Percentiles rank a stretch among this genome's conserved stretches.
Evolutionary conservation across 2,329 filamentous ascomycete genomes (phyloP).

Genomic region (Nigrospora sphaerica): DNA sequence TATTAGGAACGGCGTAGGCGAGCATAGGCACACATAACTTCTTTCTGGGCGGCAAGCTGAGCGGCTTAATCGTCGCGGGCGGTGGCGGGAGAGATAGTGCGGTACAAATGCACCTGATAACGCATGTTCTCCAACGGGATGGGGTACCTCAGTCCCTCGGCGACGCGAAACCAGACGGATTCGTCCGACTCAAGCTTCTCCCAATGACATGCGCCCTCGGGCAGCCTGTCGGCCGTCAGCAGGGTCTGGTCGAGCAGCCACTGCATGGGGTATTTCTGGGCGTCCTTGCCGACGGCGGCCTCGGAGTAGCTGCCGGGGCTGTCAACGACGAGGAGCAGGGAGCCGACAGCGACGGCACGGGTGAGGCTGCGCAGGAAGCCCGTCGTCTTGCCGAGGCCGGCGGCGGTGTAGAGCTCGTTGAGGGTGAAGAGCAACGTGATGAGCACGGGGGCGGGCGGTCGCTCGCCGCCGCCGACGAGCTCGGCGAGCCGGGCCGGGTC

Average conservation of each 20-base stretch:
- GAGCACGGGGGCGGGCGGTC: slow-evolving; percentile 35
- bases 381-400: slow-evolving; percentile 66
- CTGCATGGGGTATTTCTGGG: slow-evolving; percentile 76
- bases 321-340: slow-evolving; percentile 78
- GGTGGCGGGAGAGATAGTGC: slow-evolving; percentile 14
- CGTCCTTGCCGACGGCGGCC: slow-evolving; percentile 57
- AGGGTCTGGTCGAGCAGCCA: slow-evolving; percentile 85
- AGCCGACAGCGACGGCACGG: slow-evolving; percentile 44
- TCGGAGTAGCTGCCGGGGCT: slow-evolving; percentile 92
- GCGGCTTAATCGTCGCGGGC: not conserved
- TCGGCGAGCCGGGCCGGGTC: slow-evolving; percentile 1
- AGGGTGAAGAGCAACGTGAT: slow-evolving; percentile 89
- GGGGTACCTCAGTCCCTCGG: slow-evolving; percentile 63
- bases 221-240: slow-evolving; percentile 22
- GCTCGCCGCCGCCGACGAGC: not conserved
- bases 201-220: slow-evolving; percentile 45
- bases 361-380: slow-evolving; percentile 66
- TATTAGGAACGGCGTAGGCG: not conserved
- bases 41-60: not conserved
- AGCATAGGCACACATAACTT: not conserved
- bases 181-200: slow-evolving; percentile 68
- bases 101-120: slow-evolving; percentile 84
- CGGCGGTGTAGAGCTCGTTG: slow-evolving; percentile 85
- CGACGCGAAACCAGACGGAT: slow-evolving; percentile 77
- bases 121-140: slow-evolving; percentile 91